phyloP scores from a whole-genome alignment of 2,329 filamentous ascomycete genomes.

The Botrytis fragariae region DNA sequence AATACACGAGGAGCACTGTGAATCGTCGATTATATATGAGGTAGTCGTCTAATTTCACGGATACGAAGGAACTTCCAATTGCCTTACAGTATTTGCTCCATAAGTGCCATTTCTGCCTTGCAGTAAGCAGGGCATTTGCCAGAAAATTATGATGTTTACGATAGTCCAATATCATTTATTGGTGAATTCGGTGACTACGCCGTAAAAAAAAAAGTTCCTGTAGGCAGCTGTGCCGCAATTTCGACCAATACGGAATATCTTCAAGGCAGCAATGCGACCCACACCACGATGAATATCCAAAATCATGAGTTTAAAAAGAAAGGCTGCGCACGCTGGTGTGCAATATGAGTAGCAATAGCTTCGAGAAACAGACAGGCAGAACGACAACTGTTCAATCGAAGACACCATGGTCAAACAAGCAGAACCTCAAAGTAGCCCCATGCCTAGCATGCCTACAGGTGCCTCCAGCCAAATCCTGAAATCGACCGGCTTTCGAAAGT shows the following conservation, averaged over 20 bases:
- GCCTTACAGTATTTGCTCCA: background rate
- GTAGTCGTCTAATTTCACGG: background rate
- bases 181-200: background rate
- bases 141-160: background rate
- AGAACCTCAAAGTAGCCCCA: slow-evolving; percentile 8
- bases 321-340: background rate
- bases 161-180: background rate
- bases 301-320: background rate
- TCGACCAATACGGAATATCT: background rate
- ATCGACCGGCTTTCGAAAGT: slow-evolving; percentile 11
- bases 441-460: slow-evolving; percentile 4
- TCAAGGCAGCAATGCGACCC: background rate
- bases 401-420: slow-evolving; percentile 17
- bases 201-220: background rate
- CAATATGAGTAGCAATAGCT: background rate
- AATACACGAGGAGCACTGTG: background rate
- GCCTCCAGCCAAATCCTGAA: background rate
- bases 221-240: slow-evolving; percentile 3
- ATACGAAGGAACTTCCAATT: background rate
- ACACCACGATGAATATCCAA: background rate
- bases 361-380: background rate
- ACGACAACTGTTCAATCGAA: background rate
- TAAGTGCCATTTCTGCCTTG: background rate
- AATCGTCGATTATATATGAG: background rate
- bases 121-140: background rate